Evolutionary conservation across 441 rosid genomes (phyloP), one percentile per base, ranked within the genome.

Genomic region (Erodium chrysanthum): DNA sequence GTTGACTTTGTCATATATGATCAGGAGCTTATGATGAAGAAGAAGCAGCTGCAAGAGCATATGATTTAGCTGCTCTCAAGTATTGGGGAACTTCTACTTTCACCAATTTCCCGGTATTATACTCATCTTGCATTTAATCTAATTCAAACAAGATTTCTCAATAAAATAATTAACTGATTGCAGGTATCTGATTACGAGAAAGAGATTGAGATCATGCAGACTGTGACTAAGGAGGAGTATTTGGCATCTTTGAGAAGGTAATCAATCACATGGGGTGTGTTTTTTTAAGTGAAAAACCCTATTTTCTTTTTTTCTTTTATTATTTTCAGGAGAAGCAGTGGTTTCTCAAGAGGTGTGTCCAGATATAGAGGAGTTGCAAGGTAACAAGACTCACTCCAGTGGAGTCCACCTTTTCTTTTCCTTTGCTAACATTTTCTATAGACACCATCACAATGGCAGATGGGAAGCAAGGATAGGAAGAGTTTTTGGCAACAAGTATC

Each of bases 321-420:
- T 29, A 4, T 1, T 29, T 29, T 69, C 81, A 87, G 92, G 68
- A 81, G 78, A 61, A 87, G 92, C 76, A 87, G 89, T 67, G 92
- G 92, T n/a, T 85, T 87, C 66, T 87, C 92, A 59, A 87, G 92
- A 77, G 92, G 89, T n/a, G 86, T 85, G 8, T 87, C 92, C 17
- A 85, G 81, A 76, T 87, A 84, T 66, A 81, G 92, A 35, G 92
- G 88, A 73, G 92, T 87, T 67, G 92, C 92, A 70, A 84, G 87
- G 88, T 84, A 64, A 63, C 67, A 10, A 9, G 1, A 33, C n/a
- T 20, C 17, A 27, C 18, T 25, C 66, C 2, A 7, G 7, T 22
- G 3, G 5, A 11, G n/a, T 14, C 4, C 12, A n/a, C 20, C 20
- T 15, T 48, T 48, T 48, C 0, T 2, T 46, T 14, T 46, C 0